Evolutionary conservation across 2,329 filamentous ascomycete genomes (phyloP), one percentile per base, ranked within the genome.

Genomic region (Monilinia fructicola): DNA sequence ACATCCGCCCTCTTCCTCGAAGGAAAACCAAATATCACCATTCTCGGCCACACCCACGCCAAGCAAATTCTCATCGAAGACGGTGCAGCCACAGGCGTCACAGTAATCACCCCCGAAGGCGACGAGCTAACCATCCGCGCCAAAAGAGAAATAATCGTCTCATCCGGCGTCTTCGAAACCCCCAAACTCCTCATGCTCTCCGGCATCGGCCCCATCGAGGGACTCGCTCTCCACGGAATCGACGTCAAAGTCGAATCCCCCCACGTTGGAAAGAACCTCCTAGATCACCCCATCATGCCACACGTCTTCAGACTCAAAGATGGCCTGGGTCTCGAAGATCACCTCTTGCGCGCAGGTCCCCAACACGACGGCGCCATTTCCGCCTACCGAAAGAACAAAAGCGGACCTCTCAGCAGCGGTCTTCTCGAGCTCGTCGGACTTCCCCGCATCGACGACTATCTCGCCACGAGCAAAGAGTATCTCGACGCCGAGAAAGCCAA

Each of bases 31-130:
- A 88, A 88, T 69, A 78, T 87, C 59, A 84, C 82, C 0, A 78
- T 88, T 54, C 72, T 85, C 21, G 75, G 79, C 1, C 73, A 78
- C 4, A 79, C 78, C 0, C 78, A 82, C 61, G 83, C 84, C 23
- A 87, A 86, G 77, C 78, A 78, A 31, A 76, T 86, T 18, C 78
- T 87, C 68, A 82, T 86, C 67, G 81, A 86, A 60, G 76, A 77
- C n/a, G 75, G 73, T 7, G 76, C 75, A 14, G 78, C 77, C 55
- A 77, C 76, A 11, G 83, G 83, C 23, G 81, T 86, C 3, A 80
- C 83, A 14, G 78, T 84, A 56, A 78, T 75, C 11, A 72, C 77
- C 3, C 71, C 75, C 16, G 64, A 68, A 46, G 79, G 79, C 31
- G 68, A 80, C 18, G 79, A 81, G 61, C 76, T 81, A 40, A 80